Conservation (phyloP, 768 basidiomycete species). For the Pleurotus tuoliensis region DNA sequence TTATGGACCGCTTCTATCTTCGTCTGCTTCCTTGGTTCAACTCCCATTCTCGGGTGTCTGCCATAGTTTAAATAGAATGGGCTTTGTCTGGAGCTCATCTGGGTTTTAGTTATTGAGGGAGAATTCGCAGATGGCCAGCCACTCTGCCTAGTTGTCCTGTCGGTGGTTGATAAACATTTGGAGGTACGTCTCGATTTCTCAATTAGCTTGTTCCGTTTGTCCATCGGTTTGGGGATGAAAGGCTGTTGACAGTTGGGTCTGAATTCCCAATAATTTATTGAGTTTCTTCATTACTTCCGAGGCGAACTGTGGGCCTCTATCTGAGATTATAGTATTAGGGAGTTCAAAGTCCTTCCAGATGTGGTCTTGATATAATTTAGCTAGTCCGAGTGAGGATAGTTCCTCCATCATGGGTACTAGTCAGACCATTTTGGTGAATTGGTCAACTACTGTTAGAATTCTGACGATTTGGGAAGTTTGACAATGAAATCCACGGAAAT, state of each 20-base stretch:
- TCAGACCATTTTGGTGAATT: constrained; percentile 15
- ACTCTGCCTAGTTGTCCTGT: neutral
- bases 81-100: constrained; percentile 7
- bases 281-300: no score
- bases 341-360: no score
- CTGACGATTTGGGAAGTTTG: constrained; percentile 24
- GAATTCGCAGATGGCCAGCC: constrained; percentile 6
- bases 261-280: no score
- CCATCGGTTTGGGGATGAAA: no score
- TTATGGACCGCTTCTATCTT: constrained; percentile 2
- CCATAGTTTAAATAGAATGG: constrained; percentile 14
- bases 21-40: neutral
- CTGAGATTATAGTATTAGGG: no score
- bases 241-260: no score
- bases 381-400: neutral
- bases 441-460: constrained; percentile 29
- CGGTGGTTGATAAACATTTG: no score
- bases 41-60: constrained; percentile 12
- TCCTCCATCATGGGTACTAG: constrained; percentile 11
- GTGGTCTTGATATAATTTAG: no score
- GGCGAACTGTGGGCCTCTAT: no score
- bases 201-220: no score
- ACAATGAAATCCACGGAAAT: constrained; percentile 9
- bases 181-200: no score
- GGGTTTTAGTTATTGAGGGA: constrained; percentile 13